phyloP scores from a whole-genome alignment of 495 filamentous ascomycete genomes.

The Ramalina peruviana region DNA sequence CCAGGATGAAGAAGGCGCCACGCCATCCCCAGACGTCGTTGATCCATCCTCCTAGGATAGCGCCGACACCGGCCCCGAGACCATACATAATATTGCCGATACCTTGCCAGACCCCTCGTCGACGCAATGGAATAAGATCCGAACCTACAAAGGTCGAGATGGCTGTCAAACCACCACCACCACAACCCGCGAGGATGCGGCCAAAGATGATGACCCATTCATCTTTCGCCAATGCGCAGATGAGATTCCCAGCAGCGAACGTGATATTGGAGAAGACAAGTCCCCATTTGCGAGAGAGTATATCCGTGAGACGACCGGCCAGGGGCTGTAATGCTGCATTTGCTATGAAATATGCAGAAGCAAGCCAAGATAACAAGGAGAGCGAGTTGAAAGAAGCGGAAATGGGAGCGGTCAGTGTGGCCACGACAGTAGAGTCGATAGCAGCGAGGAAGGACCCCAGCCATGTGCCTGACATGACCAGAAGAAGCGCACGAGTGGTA shows the following conservation, averaged over 20 bases:
- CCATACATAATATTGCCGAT: slow-evolving; percentile 69
- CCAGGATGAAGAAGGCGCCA: slow-evolving; percentile 68
- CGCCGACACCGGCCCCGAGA: slow-evolving; percentile 54
- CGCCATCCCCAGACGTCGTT: slow-evolving; percentile 67
- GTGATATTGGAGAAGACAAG: slow-evolving; percentile 66
- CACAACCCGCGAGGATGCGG: slow-evolving; percentile 69
- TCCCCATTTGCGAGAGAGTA: slow-evolving; percentile 66
- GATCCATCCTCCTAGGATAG: slow-evolving; percentile 67
- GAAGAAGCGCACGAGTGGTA: slow-evolving; percentile 28
- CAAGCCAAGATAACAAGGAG: slow-evolving; percentile 80
- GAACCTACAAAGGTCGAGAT: slow-evolving; percentile 72
- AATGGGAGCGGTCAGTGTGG: slow-evolving; percentile 75
- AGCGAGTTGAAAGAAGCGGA: slow-evolving; percentile 73
- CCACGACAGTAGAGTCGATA: slow-evolving; percentile 68
- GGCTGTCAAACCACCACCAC: slow-evolving; percentile 69
- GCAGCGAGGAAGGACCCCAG: slow-evolving; percentile 76
- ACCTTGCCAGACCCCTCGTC: slow-evolving; percentile 73
- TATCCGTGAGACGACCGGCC: slow-evolving; percentile 75
- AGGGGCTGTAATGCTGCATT: slow-evolving; percentile 81
- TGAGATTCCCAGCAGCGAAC: slow-evolving; percentile 70
- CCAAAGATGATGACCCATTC: slow-evolving; percentile 64
- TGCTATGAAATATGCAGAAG: slow-evolving; percentile 77
- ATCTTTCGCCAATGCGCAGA: slow-evolving; percentile 66
- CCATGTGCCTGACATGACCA: slow-evolving; percentile 42
- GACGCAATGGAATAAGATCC: slow-evolving; percentile 71